These are phyloP conservation scores for Naganishia antarctica DNA, from an alignment of 768 basidiomycete genomes.

Conservation along the genomic window DNA sequence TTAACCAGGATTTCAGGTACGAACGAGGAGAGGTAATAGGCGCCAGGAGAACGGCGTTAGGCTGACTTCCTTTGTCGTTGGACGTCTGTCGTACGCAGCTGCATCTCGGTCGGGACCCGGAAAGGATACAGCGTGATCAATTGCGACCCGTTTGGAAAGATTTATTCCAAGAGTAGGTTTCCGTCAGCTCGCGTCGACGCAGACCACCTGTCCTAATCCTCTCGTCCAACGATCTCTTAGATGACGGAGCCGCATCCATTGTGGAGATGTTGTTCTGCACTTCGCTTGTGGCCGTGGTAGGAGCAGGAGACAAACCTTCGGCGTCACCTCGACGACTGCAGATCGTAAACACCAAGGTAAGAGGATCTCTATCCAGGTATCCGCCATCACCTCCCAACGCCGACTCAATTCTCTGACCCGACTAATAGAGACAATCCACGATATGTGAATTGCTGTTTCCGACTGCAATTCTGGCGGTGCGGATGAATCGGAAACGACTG, in stretches of 20 bases:
- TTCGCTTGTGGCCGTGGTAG: conserved; percentile 91
- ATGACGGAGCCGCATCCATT: conserved; percentile 88
- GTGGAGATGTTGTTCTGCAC: conserved; percentile 99
- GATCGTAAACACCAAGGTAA: conserved; percentile 96
- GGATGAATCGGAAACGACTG: conserved; percentile 91
- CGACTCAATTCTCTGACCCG: neutral
- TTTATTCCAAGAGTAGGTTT: conserved; percentile 84
- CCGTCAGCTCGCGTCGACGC: neutral
- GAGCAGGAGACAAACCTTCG: conserved; percentile 77
- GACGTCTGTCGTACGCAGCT: conserved; percentile 53
- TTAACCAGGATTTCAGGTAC: conserved; percentile 96
- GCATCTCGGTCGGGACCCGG: conserved; percentile 88
- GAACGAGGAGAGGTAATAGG: conserved; percentile 44
- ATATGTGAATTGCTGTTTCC: conserved; percentile 98
- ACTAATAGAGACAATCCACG: conserved; percentile 79
- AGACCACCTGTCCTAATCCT: neutral
- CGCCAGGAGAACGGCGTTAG: too few relatives aligned
- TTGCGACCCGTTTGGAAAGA: conserved; percentile 93
- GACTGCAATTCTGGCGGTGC: conserved; percentile 92
- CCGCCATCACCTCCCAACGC: neutral
- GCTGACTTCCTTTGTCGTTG: neutral
- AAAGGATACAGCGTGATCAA: conserved; percentile 97
- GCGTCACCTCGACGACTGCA: conserved; percentile 89
- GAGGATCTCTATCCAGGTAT: too few relatives aligned
- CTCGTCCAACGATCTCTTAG: conserved; percentile 51